Conservation (phyloP, 306 rosid genomes). For the Astragalus glycyphyllos region DNA sequence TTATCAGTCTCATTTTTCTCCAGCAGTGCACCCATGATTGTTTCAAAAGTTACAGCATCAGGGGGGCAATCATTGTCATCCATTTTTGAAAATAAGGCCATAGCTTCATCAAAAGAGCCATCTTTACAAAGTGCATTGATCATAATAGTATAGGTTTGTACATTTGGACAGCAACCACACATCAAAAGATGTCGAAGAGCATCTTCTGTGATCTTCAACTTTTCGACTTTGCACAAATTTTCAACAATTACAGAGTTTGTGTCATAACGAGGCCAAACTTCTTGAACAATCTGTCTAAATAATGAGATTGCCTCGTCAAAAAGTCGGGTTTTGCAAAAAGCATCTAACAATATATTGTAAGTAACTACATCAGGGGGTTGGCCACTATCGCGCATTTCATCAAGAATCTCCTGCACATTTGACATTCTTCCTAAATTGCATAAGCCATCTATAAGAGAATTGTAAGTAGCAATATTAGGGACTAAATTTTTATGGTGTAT, state of each 20-base stretch:
- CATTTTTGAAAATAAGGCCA: slow-evolving; percentile 43
- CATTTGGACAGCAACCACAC: slow-evolving; percentile 42
- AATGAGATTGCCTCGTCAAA: slow-evolving; percentile 46
- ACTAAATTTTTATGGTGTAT: slow-evolving; percentile 41
- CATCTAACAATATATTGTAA: slow-evolving; percentile 47
- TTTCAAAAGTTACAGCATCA: slow-evolving; percentile 44
- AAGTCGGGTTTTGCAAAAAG: slow-evolving; percentile 42
- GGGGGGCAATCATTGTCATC: slow-evolving; percentile 44
- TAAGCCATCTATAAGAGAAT: slow-evolving; percentile 48
- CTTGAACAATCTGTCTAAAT: slow-evolving; percentile 38
- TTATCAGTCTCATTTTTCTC: slow-evolving; percentile 40
- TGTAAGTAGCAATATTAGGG: slow-evolving; percentile 42
- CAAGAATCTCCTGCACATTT: slow-evolving; percentile 41
- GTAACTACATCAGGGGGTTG: slow-evolving; percentile 46
- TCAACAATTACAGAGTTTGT: slow-evolving; percentile 6
- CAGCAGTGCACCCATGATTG: slow-evolving; percentile 45
- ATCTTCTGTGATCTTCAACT: slow-evolving; percentile 36
- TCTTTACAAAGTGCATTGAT: slow-evolving; percentile 50
- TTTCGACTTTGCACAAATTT: slow-evolving; percentile 45
- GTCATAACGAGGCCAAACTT: slow-evolving; percentile 40
- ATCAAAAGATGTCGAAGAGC: slow-evolving; percentile 38
- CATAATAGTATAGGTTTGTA: slow-evolving; percentile 47
- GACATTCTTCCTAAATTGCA: slow-evolving; percentile 45
- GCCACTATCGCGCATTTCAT: slow-evolving; percentile 43
- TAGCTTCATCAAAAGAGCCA: slow-evolving; percentile 44